Evolutionary conservation across 306 rosid genomes (phyloP), one percentile per base, ranked within the genome.

Genomic region (Erythrophleum fordii): DNA sequence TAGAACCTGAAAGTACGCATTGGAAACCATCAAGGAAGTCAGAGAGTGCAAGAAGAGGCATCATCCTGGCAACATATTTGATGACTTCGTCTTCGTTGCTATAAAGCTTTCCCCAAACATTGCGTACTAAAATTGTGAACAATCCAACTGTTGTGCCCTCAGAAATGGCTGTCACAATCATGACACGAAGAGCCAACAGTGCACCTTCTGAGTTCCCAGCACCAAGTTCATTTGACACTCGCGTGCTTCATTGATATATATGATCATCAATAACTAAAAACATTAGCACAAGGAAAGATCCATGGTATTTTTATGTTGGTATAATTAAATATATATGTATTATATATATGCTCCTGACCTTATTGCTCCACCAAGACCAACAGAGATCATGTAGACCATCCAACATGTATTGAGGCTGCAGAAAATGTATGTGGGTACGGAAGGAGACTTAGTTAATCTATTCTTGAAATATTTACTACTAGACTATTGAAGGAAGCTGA

Each of bases 11-110:
- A 58, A 88, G 92, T 22, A 88, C 92, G 73, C 92, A 87, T 59
- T 90, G 92, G 76, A 88, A 83, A 29, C 94, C 94, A 80, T 90
- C 94, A 25, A 87, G 78, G 91, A 90, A 87, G 39, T 88, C 88
- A 51, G 94, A 90, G 3, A 88, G 67, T 41, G 92, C 94, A 34
- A 90, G 87, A 12, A 90, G 83, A 44, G 82, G 92, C 90, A 88
- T 86, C 89, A 90, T 88, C 56, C 65, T 69, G 48, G 91, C 87
- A 46, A 88, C 91, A 72, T 90, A 90, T 61, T 11, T 65, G 45
- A 88, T 44, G 45, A 90, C 94, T 58, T 87, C 82, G 52, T 72
- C 84, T 55, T 90, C 92, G 14, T 85, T 88, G 83, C 94, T 90
- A 46, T 85, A 88, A 20, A 87, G 82, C 75, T 75, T 82, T 37